Evolutionary conservation across 257 asterid species (phyloP), one percentile per base, ranked within the genome.

Genomic region (Solanum pimpinellifolium): DNA sequence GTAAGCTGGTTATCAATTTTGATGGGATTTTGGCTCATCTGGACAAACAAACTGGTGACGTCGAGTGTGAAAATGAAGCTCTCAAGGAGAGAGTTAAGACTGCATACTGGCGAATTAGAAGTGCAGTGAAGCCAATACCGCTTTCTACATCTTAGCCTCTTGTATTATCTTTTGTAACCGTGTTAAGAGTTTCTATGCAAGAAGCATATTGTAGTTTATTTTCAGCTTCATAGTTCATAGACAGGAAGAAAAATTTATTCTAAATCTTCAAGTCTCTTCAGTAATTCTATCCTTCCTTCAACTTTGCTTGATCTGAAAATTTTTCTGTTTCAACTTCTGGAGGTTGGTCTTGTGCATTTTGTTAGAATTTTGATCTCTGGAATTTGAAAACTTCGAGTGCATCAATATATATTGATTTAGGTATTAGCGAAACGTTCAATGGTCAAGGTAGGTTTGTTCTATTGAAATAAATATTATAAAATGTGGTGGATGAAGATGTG

Each of bases 61-160:
- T 97, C 0, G 99, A 97, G 44, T 90, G 98, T 75, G 97, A 94
- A 89, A 94, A 95, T 42, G 98, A 92, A 87, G 93, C 96, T 35
- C 96, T 97, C 33, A 93, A 92, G 87, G 99, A 96, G 85, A 94
- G 99, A 7, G 98, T 97, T 29, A 92, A 60, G 90, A 89, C 90
- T 3, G 98, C 99, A 4, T 97, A 93, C 87, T 84, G 91, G 80
- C 86, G 99, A 74, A 92, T 97, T 86, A 91, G 42, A 66, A 93
- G 93, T 78, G 98, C 98, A 2, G 93, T 96, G 42, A 97, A 93
- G 88, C 99, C 99, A 23, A 96, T 94, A 86, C 98, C 99, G 2
- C 95, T 93, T 52, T 90, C 91, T 47, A 94, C 92, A 47, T 88
- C 90, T 85, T 90, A 90, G 87, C 27, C 85, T 27, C 85, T 49